Evolutionary conservation across 2,329 filamentous ascomycete genomes (phyloP), one percentile per base, ranked within the genome.

Genomic region (Cladobotryum protrusum): DNA sequence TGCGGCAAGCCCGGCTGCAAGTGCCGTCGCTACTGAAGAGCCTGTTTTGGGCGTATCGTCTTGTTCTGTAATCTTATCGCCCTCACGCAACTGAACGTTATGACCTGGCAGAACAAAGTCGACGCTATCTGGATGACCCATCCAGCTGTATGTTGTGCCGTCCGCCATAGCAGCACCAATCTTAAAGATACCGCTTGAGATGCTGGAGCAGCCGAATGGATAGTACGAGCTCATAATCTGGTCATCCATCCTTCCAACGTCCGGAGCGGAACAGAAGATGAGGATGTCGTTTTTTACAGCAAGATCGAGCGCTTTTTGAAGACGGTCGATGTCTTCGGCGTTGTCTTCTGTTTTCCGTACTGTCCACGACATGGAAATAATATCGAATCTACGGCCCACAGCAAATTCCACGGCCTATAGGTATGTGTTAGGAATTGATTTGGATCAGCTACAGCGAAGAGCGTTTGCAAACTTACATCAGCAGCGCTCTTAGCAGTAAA

Each of bases 311-410:
- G 24, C 24, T 29, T 29, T 9, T 29, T 29, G 24, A 9, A 29
- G 24, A 29, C 24, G 24, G 6, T 6, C 6, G n/a, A 34, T 17
- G 14, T 45, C 32, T 19, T 17, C 7, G 2, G 11, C 8, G 9
- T 34, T 45, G 2, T 19, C n/a, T 14, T 36, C 5, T 6, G 19
- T 34, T 12, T 36, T 45, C 13, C 9, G 18, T 11, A 35, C 35
- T 11, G 43, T 45, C 43, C 43, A 45, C n/a, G 43, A 45, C 43
- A 45, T 45, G 7, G 43, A 45, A 8, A 45, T 45, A 9, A 45
- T 45, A 12, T 45, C 43, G 15, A 45, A 45, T 18, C 34, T 17
- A 13, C 43, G 29, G 19, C 12, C 18, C n/a, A 33, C 35, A 17
- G 14, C 5, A 17, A n/a, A 33, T 9, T 45, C 32, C 13, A 35